phyloP scores from a whole-genome alignment of 2,329 filamentous ascomycete genomes.

The Calonectria hawksworthii region DNA sequence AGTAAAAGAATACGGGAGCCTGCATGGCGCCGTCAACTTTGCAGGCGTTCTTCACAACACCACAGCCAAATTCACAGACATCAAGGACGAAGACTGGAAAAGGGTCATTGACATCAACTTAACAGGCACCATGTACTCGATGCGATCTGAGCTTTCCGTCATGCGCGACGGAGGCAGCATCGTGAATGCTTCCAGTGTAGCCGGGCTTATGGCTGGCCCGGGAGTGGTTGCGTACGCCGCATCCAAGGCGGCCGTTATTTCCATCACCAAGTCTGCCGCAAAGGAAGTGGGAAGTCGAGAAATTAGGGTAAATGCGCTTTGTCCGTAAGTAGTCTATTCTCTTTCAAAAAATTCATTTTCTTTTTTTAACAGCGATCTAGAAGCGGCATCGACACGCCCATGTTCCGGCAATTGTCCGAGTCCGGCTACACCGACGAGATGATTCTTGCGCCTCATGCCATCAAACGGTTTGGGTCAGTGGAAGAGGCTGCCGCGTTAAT shows the following conservation, averaged over 20 bases:
- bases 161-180: background rate
- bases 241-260: background rate
- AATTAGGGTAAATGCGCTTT: background rate
- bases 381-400: background rate
- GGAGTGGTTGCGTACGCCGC: background rate
- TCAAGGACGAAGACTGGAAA: slow-evolving; percentile 1
- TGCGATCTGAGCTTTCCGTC: background rate
- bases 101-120: background rate
- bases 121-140: background rate
- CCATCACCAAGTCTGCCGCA: background rate
- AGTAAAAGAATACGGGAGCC: background rate
- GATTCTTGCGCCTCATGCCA: background rate
- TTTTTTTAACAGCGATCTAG: too few relatives aligned
- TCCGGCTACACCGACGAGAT: background rate
- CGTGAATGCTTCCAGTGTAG: background rate
- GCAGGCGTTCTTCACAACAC: background rate
- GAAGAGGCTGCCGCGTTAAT: background rate
- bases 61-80: background rate
- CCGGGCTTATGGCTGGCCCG: background rate
- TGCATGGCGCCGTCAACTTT: background rate
- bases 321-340: background rate
- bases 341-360: too few relatives aligned
- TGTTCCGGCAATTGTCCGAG: background rate
- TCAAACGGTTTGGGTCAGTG: background rate
- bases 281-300: background rate